These are phyloP conservation scores for Beauveria bassiana DNA, from an alignment of 2,329 filamentous ascomycete genomes.

Conservation along the genomic window DNA sequence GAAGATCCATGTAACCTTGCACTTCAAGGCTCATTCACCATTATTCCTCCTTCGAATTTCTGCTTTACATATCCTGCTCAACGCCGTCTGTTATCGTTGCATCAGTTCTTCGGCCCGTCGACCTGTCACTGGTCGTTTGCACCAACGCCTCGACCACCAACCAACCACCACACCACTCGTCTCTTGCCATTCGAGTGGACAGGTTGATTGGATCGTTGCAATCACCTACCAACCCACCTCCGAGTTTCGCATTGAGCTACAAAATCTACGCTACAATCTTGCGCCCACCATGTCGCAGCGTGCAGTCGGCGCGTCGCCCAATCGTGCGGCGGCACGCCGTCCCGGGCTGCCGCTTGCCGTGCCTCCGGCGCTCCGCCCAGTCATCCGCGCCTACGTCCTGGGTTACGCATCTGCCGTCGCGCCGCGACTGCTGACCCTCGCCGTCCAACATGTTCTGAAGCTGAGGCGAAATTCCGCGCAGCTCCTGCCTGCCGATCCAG, in stretches of 20 bases:
- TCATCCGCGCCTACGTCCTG: constrained; percentile 51
- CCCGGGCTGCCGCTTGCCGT: constrained; percentile 22
- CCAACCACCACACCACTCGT: background rate
- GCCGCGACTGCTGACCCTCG: constrained; percentile 47
- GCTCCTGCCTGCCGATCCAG: constrained; percentile 19
- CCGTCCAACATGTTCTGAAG: constrained; percentile 41
- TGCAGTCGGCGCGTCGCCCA: background rate
- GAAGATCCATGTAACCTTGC: background rate
- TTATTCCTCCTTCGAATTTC: background rate
- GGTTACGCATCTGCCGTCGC: constrained; percentile 53
- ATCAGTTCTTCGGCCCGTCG: background rate
- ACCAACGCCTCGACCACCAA: background rate
- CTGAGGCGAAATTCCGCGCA: constrained; percentile 22
- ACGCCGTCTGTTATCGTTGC: background rate
- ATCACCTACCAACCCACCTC: background rate
- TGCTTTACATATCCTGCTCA: background rate
- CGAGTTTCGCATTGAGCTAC: no score
- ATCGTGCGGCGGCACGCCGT: background rate
- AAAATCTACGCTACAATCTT: no score
- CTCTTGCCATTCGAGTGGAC: background rate
- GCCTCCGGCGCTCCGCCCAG: constrained; percentile 44
- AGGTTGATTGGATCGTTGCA: background rate
- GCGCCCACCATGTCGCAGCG: background rate
- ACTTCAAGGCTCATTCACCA: background rate
- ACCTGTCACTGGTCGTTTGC: background rate